Base-by-base conservation (phyloP, 306 rosid genomes). In the Ormosia semicastrata region DNA sequence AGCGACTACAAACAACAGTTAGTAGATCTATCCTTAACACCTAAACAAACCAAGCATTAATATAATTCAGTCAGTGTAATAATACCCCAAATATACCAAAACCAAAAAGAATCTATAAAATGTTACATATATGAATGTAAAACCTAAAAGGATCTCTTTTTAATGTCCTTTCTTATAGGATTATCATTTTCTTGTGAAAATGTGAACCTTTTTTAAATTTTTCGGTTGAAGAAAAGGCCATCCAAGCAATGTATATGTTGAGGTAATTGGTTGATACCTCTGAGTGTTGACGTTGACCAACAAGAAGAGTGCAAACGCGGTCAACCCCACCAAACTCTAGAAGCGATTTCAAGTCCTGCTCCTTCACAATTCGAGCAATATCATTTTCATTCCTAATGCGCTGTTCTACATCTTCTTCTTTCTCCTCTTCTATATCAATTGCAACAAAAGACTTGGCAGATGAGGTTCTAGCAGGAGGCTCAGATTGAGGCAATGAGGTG, bases 341-440 rank as follows among this genome's bases (percentile, higher is more conserved):
- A 46, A 91, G 84, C 4, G 64, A 75, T 8, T 13, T 29, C 41
- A 85, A 79, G 78, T 90, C 76, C 79, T 56, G 56, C 15, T 69
- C 82, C 76, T 54, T 83, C 57, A 88, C 91, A 11, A 89, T 83
- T 69, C 36, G 6, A 75, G 14, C 85, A 79, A 88, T 39, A 2
- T 44, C 13, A 43, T 43, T 8, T 24, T 52, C 43, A 2, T 43
- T 30, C 72, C 2, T 72, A 34, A 13, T 12, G 7, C 0, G 5
- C 39, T 32, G 18, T 13, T 52, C 66, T 2, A 0, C 24, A 4
- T 33, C 57, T 5, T 12, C 62, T 4, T 15, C 77, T 0, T 4
- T 41, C 33, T 37, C 83, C 68, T 59, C 83, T 14, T 71, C 59
- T 17, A 89, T 4, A 0, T 83, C 71, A 68, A 88, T 57, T 15